Percentiles rank a stretch among this genome's conserved stretches.
Conservation (phyloP, 176 grass and related monocot genomes). For the Guadua angustifolia region DNA sequence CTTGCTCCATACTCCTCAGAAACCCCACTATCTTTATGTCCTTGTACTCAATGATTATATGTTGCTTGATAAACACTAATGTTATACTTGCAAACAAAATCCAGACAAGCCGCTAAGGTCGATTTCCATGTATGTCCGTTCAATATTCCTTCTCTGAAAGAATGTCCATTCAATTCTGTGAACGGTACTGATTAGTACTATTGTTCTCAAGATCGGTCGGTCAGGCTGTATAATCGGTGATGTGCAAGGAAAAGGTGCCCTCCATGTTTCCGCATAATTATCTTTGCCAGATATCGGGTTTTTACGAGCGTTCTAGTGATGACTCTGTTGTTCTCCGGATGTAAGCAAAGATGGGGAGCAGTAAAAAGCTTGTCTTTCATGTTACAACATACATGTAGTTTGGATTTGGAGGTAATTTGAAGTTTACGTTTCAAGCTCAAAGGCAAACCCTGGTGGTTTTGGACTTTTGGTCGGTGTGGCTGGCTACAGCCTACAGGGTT, state of each 20-base stretch:
- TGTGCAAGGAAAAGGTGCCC: no score
- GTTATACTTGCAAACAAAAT: slow-evolving; percentile 37
- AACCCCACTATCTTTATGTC: slow-evolving; percentile 15
- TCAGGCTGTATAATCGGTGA: neutral
- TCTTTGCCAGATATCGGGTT: no score
- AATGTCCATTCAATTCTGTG: neutral
- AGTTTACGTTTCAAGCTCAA: neutral
- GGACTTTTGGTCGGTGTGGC: slow-evolving; percentile 4
- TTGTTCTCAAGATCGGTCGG: neutral
- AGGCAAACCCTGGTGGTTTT: neutral
- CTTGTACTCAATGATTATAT: slow-evolving; percentile 38
- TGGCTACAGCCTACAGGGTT: slow-evolving; percentile 15
- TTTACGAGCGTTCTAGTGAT: neutral
- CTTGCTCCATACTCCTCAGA: slow-evolving; percentile 28
- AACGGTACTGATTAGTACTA: slow-evolving; percentile 4
- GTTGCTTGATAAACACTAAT: slow-evolving; percentile 29
- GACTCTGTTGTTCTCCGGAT: neutral
- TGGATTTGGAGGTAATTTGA: neutral
- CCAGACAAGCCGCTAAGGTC: slow-evolving; percentile 13
- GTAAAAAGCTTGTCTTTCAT: neutral
- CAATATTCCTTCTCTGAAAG: neutral
- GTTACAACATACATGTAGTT: neutral
- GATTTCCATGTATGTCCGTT: slow-evolving; percentile 16
- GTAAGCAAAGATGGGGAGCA: neutral
- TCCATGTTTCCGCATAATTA: neutral